Base-by-base conservation (phyloP, 257 asterid species). In the Rubia yunnanensis region DNA sequence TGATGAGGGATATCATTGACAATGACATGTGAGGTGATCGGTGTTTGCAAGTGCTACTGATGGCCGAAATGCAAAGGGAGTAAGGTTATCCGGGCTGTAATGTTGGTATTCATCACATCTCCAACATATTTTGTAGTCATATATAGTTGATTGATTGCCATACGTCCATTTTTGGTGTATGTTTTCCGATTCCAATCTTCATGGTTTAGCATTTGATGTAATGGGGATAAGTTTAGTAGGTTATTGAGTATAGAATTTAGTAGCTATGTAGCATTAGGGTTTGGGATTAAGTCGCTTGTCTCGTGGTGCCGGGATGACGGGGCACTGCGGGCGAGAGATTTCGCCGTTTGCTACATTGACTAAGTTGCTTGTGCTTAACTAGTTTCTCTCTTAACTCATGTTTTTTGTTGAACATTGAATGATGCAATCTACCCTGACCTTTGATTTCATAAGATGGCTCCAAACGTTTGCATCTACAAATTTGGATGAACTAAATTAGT, bases 1-100 rank as follows among this genome's bases (percentile, higher is more conserved):
- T 89, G 94, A 89, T 92, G 94, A 73, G 97, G 32, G 91, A 84
- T 72, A 89, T 92, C 76, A 83, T 92, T 55, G 83, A 92, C 4
- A 89, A 87, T 36, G 95, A 88, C 10, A 82, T 92, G 89, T 89
- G 85, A 44, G 52, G 85, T 53, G 35, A 58, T 31, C 9, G 61
- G 9, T 56, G 36, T 41, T 15, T 27, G 32, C 20, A 63, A 41
- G 54, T 14, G 56, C 27, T 6, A 5, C 48, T 17, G 39, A 39
- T 23, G 14, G 17, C 18, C 17, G 13, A 38, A 14, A 41, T 26
- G 38, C 30, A 24, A 63, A 26, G 27, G 10, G 34, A 30, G 24
- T 27, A 10, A 48, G 49, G 38, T 63, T 4, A 27, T 2, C 1
- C 8, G 38, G 56, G 39, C 35, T 41, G 15, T 56, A 7, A 39